A percentile compares a stretch with the other conserved stretches of the same genome.
These are phyloP conservation scores for Phytophthora pseudosyringae DNA, from an alignment of 352 stramenopile genomes.

Conservation along the genomic window DNA sequence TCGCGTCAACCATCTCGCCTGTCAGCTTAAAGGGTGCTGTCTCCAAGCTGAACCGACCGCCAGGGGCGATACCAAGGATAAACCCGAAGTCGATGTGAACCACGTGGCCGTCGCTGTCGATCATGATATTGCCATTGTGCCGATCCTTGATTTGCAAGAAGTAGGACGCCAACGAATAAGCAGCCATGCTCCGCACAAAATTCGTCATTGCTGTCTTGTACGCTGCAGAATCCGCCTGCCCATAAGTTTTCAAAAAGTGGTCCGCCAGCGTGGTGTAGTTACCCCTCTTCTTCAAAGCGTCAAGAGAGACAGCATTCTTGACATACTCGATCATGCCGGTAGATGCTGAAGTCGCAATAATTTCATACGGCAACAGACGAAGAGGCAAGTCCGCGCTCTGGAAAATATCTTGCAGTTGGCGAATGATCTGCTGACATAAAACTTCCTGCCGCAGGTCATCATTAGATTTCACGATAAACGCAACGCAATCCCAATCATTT, in stretches of 20 bases:
- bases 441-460: constrained; percentile 98
- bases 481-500: constrained; percentile 73
- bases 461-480: constrained; percentile 98
- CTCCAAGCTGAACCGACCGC: constrained; percentile 95
- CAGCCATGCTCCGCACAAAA: constrained; percentile 97
- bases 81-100: constrained; percentile 99
- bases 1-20: constrained; percentile 97
- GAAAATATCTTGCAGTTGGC: constrained; percentile 96
- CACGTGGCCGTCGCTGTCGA: constrained; percentile 96
- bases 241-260: constrained; percentile 95
- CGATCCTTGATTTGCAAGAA: constrained; percentile 99
- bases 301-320: constrained; percentile 97
- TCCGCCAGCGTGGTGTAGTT: constrained; percentile 88
- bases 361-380: constrained; percentile 95
- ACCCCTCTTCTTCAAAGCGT: constrained; percentile 93
- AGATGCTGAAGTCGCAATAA: constrained; percentile 94
- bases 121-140: constrained; percentile 99
- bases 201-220: constrained; percentile 97
- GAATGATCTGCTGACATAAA: constrained; percentile 97
- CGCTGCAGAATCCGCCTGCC: constrained; percentile 64
- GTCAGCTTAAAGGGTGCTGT: constrained; percentile 99
- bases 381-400: constrained; percentile 93
- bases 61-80: constrained; percentile 97
- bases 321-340: constrained; percentile 98
- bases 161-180: constrained; percentile 98